Conservation (phyloP, 176 grass and related monocot species). For the Triticum urartu region DNA sequence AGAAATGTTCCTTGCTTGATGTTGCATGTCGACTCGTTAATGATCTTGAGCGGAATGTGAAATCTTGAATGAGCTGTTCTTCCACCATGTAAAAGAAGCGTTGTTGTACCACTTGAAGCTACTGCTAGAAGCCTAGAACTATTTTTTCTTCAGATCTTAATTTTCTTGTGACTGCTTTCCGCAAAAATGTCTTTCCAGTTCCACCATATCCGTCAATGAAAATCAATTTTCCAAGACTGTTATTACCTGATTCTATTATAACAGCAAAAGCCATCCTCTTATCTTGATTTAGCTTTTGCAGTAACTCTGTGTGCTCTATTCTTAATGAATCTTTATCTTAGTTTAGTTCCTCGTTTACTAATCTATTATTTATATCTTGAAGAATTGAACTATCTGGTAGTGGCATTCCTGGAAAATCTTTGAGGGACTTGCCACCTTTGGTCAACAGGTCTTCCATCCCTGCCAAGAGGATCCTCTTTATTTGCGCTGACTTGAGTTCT, state of each 20-base stretch:
- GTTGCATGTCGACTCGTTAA: not conserved
- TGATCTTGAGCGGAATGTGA: not conserved
- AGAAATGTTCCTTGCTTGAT: too few species aligned
- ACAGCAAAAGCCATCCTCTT: not conserved
- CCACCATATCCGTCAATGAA: constrained; percentile 8
- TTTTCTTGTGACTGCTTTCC: not conserved
- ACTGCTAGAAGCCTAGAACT: not conserved
- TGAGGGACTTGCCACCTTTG: not conserved
- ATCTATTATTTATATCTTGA: not conserved
- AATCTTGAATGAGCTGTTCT: not conserved
- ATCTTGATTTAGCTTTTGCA: not conserved
- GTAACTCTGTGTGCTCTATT: not conserved
- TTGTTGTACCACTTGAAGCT: not conserved
- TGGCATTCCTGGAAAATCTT: not conserved
- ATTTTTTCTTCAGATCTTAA: not conserved
- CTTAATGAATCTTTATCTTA: not conserved
- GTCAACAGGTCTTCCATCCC: too few species aligned
- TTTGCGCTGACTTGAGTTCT: not conserved
- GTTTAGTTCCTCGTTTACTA: constrained; percentile 24
- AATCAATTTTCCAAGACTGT: not conserved
- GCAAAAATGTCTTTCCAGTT: not conserved
- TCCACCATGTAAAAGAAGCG: not conserved
- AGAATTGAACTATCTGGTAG: not conserved
- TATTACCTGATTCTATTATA: not conserved
- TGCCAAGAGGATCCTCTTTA: not conserved